These are phyloP conservation scores for Cryptococcus sp. DNA, from an alignment of 1,284 basidiomycete species.

Conservation along the genomic window DNA sequence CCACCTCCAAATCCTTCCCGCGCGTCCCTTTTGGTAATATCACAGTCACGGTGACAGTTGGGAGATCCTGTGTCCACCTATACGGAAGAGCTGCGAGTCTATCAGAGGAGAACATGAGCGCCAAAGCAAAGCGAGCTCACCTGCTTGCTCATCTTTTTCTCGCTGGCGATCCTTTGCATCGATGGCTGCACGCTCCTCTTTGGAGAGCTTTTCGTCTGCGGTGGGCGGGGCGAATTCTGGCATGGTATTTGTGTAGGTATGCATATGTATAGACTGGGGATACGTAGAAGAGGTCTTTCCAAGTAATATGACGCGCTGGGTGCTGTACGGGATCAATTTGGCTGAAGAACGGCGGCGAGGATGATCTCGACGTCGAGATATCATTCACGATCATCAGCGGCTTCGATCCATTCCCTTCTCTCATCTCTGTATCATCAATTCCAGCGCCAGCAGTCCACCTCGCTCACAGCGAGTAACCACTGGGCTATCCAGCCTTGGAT, in stretches of 20 bases:
- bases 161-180: slow-evolving; percentile 67
- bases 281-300: background rate
- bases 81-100: slow-evolving; percentile 73
- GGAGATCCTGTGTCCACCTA: slow-evolving; percentile 84
- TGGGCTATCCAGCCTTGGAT: too few species aligned
- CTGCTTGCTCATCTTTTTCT: slow-evolving; percentile 77
- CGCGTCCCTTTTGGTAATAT: slow-evolving; percentile 84
- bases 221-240: slow-evolving; percentile 8
- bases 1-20: slow-evolving; percentile 69
- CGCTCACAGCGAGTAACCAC: too few species aligned
- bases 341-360: background rate
- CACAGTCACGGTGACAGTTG: slow-evolving; percentile 77
- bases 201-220: slow-evolving; percentile 66
- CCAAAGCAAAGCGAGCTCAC: slow-evolving; percentile 55
- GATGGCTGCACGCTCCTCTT: slow-evolving; percentile 68
- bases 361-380: too few species aligned
- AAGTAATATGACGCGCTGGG: background rate
- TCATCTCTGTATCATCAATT: too few species aligned
- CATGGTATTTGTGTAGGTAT: slow-evolving; percentile 1
- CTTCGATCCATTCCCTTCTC: background rate
- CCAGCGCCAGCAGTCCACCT: too few species aligned
- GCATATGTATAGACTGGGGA: background rate
- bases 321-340: slow-evolving; percentile 17
- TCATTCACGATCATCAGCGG: background rate
- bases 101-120: background rate